Base-by-base conservation (phyloP, 345 rosid genomes). In the Ceriops tagal region DNA sequence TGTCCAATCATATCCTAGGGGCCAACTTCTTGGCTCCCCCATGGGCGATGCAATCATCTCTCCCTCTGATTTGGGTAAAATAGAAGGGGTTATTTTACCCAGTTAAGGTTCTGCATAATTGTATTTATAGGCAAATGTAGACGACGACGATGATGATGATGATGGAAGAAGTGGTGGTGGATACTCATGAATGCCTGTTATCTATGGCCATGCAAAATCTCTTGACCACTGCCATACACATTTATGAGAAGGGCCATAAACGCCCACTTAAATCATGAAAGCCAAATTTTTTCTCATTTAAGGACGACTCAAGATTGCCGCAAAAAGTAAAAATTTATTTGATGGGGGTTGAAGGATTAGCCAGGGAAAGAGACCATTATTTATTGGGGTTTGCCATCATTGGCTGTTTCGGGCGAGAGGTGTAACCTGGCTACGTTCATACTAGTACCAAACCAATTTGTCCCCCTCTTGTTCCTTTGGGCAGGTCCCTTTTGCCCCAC, bases 341-440 rank as follows among this genome's bases (percentile, higher is more conserved):
- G 53, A 43, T 43, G 47, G 35, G 37, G 34, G 53, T 11, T 20
- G 27, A 71, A 49, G 66, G 68, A 58, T 75, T 69, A 53, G 26
- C 21, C 46, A 1, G 52, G 58, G 22, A 52, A 64, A 64, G 65
- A 63, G 21, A 64, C 66, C 53, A 64, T 65, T 46, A 62, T 66
- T 66, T 73, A 35, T 67, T 67, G 46, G 62, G 73, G 51, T 67
- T 79, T 74, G 85, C 72, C 89, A 83, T 83, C 87, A 81, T 81
- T 77, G 80, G 79, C 31, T 68, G 73, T 62, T 75, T 76, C 78
- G 72, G 80, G 16, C 10, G 53, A 66, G 52, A 65, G 65, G 49
- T 65, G 59, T 58, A 64, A 71, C 43, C 24, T 63, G 43, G 28
- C 46, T 16, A 32, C 43, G 34, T 62, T 61, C 56, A 34, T 68